Evolutionary conservation across 1,284 basidiomycete genomes (phyloP).

Genomic region (Irpex rosettiformis): DNA sequence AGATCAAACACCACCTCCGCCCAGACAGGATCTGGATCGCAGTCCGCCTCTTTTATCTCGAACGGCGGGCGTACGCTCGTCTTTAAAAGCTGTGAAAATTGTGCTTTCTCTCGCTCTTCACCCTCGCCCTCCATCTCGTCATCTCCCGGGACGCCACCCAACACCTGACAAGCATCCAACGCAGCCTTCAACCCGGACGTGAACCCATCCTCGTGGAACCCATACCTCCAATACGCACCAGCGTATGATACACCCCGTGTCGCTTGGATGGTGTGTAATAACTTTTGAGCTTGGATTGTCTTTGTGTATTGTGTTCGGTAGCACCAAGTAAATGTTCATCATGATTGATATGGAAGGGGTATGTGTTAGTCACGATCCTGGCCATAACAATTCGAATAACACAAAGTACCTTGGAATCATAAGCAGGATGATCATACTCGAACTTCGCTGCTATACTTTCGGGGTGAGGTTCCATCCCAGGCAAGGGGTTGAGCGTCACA

Average conservation of each 20-base stretch:
- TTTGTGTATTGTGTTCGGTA: not conserved
- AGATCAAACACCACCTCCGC: not conserved
- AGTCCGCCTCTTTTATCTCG: not conserved
- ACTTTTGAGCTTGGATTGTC: conserved; percentile 55
- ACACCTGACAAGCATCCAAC: conserved; percentile 25
- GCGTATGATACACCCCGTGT: conserved; percentile 65
- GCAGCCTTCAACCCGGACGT: conserved; percentile 54
- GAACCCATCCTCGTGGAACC: conserved; percentile 84
- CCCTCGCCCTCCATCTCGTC: no score
- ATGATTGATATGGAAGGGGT: not conserved
- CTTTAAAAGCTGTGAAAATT: no score
- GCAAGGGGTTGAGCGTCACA: conserved; percentile 71
- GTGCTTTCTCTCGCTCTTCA: no score
- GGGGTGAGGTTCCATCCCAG: conserved; percentile 54
- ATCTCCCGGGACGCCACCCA: no score
- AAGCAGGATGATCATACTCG: conserved; percentile 69
- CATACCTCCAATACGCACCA: conserved; percentile 80
- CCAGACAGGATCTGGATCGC: not conserved
- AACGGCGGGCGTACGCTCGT: not conserved
- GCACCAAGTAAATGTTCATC: not conserved
- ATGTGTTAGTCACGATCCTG: no score
- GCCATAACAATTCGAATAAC: no score
- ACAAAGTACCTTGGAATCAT: conserved; percentile 45
- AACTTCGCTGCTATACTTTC: conserved; percentile 50
- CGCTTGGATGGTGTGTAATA: conserved; percentile 61